These are phyloP conservation scores for Pythium sukuiense DNA, from an alignment of 352 stramenopile species.

Conservation along the genomic window DNA sequence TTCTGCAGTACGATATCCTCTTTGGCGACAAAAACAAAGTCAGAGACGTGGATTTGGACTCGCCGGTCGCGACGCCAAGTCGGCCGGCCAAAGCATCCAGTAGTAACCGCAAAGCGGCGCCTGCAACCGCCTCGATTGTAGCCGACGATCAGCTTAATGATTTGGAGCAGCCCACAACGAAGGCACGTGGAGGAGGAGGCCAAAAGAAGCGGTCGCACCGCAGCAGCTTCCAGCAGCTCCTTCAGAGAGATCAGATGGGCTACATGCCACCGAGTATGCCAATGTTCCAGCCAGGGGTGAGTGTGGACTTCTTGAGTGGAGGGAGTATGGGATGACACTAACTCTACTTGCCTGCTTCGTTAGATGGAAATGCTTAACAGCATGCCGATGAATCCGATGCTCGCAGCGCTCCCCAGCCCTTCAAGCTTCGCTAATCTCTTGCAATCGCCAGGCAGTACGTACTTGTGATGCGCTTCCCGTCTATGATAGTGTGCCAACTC, in stretches of 20 bases:
- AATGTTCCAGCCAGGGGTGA: conserved; percentile 69
- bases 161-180: conserved; percentile 64
- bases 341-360: background rate
- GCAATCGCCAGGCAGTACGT: conserved; percentile 78
- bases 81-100: conserved; percentile 18
- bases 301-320: conserved; percentile 14
- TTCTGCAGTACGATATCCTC: conserved; percentile 73
- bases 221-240: conserved; percentile 70
- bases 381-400: conserved; percentile 60
- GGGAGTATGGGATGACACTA: background rate
- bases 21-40: conserved; percentile 84
- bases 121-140: conserved; percentile 16
- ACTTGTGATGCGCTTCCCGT: no score
- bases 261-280: conserved; percentile 67
- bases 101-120: conserved; percentile 23
- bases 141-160: conserved; percentile 38
- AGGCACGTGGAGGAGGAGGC: conserved; percentile 29
- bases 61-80: conserved; percentile 11
- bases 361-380: conserved; percentile 68
- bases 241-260: conserved; percentile 72
- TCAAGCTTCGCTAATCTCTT: conserved; percentile 74
- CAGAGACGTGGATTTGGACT: conserved; percentile 42
- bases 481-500: no score
- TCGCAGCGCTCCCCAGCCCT: conserved; percentile 60
- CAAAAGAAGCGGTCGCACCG: conserved; percentile 76